Base-by-base conservation (phyloP, 441 rosid genomes). In the Gossypium lobatum region DNA sequence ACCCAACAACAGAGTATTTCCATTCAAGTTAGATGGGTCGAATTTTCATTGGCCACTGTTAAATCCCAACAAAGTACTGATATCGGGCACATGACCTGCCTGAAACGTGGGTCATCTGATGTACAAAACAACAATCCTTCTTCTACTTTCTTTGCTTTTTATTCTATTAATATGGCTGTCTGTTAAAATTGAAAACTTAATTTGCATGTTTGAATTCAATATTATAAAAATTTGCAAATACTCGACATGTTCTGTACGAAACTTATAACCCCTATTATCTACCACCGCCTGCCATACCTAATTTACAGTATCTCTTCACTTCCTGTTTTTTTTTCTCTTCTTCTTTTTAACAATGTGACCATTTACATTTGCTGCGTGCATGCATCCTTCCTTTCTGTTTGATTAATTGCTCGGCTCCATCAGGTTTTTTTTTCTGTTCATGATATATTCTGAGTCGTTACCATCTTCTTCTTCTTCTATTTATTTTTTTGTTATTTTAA, bases 41-140 rank as follows among this genome's bases (percentile, higher is more conserved):
- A 63, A 17, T 7, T 18, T 20, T 34, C 6, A 75, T 31, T 73
- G 78, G 77, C 74, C 78, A 67, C 53, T 73, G 75, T 74, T 76
- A 78, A 84, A 71, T 53, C 71, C 76, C 83, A 75, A 69, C 81
- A 83, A 62, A 60, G 31, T 57, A 26, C 80, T 80, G 82, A 60
- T 71, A 68, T 59, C 45, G 18, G 75, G 78, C 87, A 82, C 85
- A 75, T 82, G 85, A 65, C 57, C 26, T 39, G 10, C 75, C 77
- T 67, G 74, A 18, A 52, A 52, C 14, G 71, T 63, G 80, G 83
- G 80, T 42, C 81, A 78, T 34, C n/a, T 48, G 26, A 55, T 13
- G 59, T 2, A 31, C 37, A 18, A 14, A 18, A 67, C 78, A 23
- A 73, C 71, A 14, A 13, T 39, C 58, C 63, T 58, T 53, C 55